These are phyloP conservation scores for Rhazya stricta DNA, from an alignment of 257 asterid genomes.

Conservation along the genomic window DNA sequence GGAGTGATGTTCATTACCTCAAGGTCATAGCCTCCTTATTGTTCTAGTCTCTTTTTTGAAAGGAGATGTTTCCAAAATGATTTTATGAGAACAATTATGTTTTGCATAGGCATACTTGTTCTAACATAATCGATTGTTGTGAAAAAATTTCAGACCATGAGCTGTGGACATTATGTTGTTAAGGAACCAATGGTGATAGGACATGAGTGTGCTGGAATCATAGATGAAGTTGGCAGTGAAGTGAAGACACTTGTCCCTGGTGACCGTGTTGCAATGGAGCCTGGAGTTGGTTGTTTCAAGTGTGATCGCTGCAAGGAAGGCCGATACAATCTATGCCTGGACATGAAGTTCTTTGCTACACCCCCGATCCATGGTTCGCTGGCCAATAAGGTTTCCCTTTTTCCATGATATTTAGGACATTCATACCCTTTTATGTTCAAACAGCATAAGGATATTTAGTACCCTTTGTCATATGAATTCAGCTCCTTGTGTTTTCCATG, in stretches of 20 bases:
- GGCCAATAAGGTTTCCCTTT: neutral
- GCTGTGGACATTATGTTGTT: conserved; percentile 11
- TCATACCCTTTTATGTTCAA: too few relatives aligned
- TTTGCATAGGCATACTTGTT: neutral
- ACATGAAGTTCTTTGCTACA: conserved; percentile 17
- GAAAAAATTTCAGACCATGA: neutral
- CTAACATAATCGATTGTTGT: too few relatives aligned
- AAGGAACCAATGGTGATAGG: conserved; percentile 20
- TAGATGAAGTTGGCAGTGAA: conserved; percentile 14
- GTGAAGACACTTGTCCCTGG: conserved; percentile 13
- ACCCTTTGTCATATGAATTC: too few relatives aligned
- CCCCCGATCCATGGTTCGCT: conserved; percentile 20
- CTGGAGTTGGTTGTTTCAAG: conserved; percentile 14
- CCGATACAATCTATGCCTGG: conserved; percentile 8
- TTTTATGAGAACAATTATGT: neutral
- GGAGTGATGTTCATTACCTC: conserved; percentile 32
- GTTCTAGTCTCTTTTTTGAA: neutral
- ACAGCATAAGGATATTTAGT: too few relatives aligned
- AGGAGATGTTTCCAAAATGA: neutral
- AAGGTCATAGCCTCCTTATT: conserved; percentile 48
- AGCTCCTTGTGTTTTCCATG: too few relatives aligned
- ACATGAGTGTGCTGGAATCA: conserved; percentile 17
- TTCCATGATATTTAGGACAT: too few relatives aligned
- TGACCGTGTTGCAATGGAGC: conserved; percentile 18
- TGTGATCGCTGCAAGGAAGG: conserved; percentile 15